These are phyloP conservation scores for Pyrus bretschneideri DNA, from an alignment of 306 rosid species.

Conservation along the genomic window DNA sequence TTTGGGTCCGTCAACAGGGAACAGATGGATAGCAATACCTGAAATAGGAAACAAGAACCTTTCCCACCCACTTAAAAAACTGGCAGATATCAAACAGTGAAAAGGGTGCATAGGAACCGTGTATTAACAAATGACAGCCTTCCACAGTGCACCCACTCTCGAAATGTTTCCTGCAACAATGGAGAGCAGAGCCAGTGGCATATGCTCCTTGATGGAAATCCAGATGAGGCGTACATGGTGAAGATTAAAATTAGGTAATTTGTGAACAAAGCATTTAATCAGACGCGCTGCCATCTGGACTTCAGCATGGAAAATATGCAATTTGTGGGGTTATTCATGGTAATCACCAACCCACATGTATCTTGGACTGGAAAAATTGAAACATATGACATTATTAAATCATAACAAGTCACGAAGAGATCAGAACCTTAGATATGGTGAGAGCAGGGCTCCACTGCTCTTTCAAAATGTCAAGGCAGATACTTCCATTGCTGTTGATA, in stretches of 20 bases:
- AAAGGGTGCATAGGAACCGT: constrained; percentile 16
- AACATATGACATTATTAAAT: not conserved
- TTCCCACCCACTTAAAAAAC: constrained; percentile 59
- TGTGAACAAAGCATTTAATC: not conserved
- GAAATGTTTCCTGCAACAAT: not conserved
- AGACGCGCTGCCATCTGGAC: not conserved
- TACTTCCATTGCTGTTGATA: constrained; percentile 87
- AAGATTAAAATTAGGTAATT: not conserved
- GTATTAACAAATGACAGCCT: constrained; percentile 17
- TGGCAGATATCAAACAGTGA: constrained; percentile 22
- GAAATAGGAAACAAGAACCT: constrained; percentile 47
- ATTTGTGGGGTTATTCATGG: not conserved
- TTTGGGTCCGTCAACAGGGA: constrained; percentile 84
- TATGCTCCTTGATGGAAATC: constrained; percentile 15
- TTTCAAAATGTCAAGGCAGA: constrained; percentile 82
- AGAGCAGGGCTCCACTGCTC: constrained; percentile 87
- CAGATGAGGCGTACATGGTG: not conserved
- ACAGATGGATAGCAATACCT: constrained; percentile 80
- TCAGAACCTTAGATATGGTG: constrained; percentile 67
- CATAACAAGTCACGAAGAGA: constrained; percentile 8
- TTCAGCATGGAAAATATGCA: not conserved
- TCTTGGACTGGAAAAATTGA: not conserved
- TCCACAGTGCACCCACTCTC: not conserved
- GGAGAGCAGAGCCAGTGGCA: not conserved
- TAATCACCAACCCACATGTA: not conserved